These are phyloP conservation scores for Mycena galopus DNA, from an alignment of 768 basidiomycete genomes.

Conservation along the genomic window DNA sequence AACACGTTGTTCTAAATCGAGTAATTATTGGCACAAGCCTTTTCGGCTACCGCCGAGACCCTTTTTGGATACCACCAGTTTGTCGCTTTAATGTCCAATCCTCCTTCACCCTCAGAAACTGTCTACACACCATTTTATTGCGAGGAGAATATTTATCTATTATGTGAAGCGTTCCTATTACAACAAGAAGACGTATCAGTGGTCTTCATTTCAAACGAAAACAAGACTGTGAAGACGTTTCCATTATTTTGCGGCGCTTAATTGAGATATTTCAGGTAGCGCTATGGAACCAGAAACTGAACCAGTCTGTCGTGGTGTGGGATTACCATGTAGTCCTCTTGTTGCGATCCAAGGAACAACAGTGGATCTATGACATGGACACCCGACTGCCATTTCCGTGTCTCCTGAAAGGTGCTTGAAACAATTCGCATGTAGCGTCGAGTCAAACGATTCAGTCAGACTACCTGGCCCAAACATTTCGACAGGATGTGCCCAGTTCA, in stretches of 20 bases:
- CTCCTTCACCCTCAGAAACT: slow-evolving; percentile 51
- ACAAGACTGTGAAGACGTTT: slow-evolving; percentile 60
- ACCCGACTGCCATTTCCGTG: slow-evolving; percentile 66
- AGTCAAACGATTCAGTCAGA: no score
- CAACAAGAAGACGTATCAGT: slow-evolving; percentile 55
- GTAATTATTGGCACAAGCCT: background rate
- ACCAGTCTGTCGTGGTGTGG: slow-evolving; percentile 68
- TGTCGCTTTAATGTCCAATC: slow-evolving; percentile 26
- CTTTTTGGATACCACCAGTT: background rate
- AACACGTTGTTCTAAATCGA: background rate
- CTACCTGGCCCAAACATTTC: slow-evolving; percentile 63
- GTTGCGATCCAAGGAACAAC: slow-evolving; percentile 53
- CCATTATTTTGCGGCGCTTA: background rate
- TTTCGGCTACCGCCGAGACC: background rate
- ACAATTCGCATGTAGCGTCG: slow-evolving; percentile 14
- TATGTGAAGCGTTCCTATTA: slow-evolving; percentile 59
- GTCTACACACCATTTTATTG: slow-evolving; percentile 75
- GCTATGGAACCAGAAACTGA: slow-evolving; percentile 71
- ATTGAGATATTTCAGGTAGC: slow-evolving; percentile 60
- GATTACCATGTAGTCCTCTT: slow-evolving; percentile 81
- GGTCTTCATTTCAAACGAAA: slow-evolving; percentile 76
- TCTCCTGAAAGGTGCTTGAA: slow-evolving; percentile 56
- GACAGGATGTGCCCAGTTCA: slow-evolving; percentile 45
- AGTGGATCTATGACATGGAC: slow-evolving; percentile 83
- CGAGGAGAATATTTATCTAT: slow-evolving; percentile 81